These are phyloP conservation scores for Vanrija sp. DNA, from an alignment of 1,284 basidiomycete genomes.

Conservation along the genomic window DNA sequence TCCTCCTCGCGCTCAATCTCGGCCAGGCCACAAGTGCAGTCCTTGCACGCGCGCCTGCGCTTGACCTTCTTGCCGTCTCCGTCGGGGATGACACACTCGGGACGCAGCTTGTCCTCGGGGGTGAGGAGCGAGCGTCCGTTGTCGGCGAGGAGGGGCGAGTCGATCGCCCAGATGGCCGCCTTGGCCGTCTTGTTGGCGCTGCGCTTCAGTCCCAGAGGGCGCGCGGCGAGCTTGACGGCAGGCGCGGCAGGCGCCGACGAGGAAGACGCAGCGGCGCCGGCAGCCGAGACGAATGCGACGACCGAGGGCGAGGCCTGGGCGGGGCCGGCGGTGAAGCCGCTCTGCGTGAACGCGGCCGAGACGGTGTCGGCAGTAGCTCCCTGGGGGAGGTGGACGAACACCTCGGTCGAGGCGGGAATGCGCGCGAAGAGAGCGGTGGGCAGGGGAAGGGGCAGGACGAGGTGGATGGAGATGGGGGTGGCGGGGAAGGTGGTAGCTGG, in stretches of 20 bases:
- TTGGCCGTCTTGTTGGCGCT: constrained; percentile 37
- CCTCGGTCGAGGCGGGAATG: constrained; percentile 39
- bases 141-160: constrained; percentile 41
- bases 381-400: constrained; percentile 27
- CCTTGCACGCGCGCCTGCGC: constrained; percentile 73
- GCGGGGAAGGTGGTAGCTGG: constrained; percentile 44
- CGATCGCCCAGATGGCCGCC: constrained; percentile 48
- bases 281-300: constrained; percentile 38
- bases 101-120: constrained; percentile 51
- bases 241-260: constrained; percentile 12
- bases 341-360: constrained; percentile 11
- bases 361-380: constrained; percentile 28
- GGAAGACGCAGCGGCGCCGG: constrained; percentile 16
- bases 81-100: constrained; percentile 47
- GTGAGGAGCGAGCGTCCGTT: constrained; percentile 54
- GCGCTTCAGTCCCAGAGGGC: constrained; percentile 40
- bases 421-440: constrained; percentile 31
- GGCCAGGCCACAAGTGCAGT: constrained; percentile 87
- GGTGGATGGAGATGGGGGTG: constrained; percentile 37
- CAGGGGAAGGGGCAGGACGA: constrained; percentile 45
- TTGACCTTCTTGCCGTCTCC: constrained; percentile 46
- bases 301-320: constrained; percentile 25
- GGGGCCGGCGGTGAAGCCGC: constrained; percentile 27
- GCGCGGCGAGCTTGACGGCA: constrained; percentile 10
- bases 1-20: constrained; percentile 81